Base-by-base conservation (phyloP, 2,329 filamentous ascomycete species). In the Fusarium sp. region DNA sequence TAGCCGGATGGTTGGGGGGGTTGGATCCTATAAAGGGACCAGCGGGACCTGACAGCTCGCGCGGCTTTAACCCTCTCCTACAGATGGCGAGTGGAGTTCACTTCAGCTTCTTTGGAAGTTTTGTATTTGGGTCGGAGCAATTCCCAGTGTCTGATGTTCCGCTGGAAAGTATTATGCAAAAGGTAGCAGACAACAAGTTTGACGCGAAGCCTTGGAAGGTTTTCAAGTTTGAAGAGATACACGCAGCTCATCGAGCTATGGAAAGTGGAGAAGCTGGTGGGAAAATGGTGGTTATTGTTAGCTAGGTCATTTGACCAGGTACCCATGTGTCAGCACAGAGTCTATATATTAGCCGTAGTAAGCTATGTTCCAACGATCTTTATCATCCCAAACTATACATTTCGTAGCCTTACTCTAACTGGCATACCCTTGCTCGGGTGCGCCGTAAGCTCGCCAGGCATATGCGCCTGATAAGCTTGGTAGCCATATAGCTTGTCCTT, bases 361-460 rank as follows among this genome's bases (percentile, higher is more conserved):
- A 25, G 24, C 24, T 25, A 25, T 25, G 24, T 25, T 6, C 24
- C 24, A 25, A 24, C 5, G 22, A 24, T 24, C 22, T 24, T 24
- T 24, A 24, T 24, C 22, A 24, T 24, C 4, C 22, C 22, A 24
- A 24, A 24, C 22, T 24, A 24, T 24, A 4, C 22, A 24, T 59
- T 18, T 18, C 27, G 24, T 7, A 34, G 2, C 4, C 5, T 50
- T 4, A 61, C 45, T 2, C 5, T 45, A 0, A 63, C 59, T 18
- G 62, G 51, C 59, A 58, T 58, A 0, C 62, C 59, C 25, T 58
- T 51, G 2, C 59, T 65, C 1, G 59, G 62, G 15, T 63, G 51
- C 1, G 62, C 59, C 0, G 62, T 65, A 6, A 65, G 4, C 12
- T 65, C 51, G 5, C 59, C 46, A 2, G 51, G 25, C 51, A 65